Evolutionary conservation across 129 eudicot species (phyloP).

Genomic region (Ambrosia trifida): DNA sequence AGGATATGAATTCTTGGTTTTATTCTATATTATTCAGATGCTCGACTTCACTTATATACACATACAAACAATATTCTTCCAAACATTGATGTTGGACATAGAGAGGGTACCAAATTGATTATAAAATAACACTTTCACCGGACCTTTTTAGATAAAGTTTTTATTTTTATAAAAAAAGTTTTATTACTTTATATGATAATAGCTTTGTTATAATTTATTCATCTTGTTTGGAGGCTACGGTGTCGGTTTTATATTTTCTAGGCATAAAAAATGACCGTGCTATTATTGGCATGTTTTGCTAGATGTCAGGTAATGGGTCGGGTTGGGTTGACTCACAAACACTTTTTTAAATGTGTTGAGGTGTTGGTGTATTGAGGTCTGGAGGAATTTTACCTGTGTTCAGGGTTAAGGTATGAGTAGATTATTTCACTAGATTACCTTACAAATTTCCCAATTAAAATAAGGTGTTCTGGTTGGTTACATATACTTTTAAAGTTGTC

Average conservation of each 20-base stretch:
- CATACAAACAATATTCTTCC: conserved; percentile 32
- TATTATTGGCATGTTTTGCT: conserved; percentile 1
- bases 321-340: too few species aligned
- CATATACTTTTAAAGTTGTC: too few species aligned
- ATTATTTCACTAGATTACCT: too few species aligned
- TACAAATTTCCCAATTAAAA: too few species aligned
- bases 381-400: too few species aligned
- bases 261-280: conserved; percentile 4
- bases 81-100: conserved; percentile 47
- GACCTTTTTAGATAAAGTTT: conserved; percentile 40
- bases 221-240: conserved; percentile 13
- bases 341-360: too few species aligned
- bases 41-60: conserved; percentile 35
- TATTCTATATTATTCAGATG: conserved; percentile 41
- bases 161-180: conserved; percentile 33
- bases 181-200: conserved; percentile 35
- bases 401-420: too few species aligned
- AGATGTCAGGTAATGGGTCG: not conserved
- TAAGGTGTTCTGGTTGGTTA: too few species aligned
- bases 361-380: too few species aligned
- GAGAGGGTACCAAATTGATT: conserved; percentile 45
- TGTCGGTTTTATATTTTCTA: conserved; percentile 9
- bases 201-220: conserved; percentile 29
- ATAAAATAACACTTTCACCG: conserved; percentile 38
- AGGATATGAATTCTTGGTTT: conserved; percentile 32